Evolutionary conservation across 352 stramenopile genomes (phyloP).

Genomic region (Phytophthora constricta): DNA sequence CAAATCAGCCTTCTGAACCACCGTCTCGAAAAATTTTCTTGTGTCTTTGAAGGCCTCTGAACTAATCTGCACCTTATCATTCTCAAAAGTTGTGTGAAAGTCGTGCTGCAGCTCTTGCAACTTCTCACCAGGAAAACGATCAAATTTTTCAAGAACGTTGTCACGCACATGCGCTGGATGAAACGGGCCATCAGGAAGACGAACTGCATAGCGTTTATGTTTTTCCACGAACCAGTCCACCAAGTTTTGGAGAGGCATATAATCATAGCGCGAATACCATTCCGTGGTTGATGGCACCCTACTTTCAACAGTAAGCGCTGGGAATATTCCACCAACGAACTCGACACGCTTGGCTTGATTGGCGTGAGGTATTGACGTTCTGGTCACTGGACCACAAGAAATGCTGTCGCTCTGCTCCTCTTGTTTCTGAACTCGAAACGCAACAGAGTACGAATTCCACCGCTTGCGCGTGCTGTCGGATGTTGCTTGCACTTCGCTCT

Average conservation of each 20-base stretch:
- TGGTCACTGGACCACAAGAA: background rate
- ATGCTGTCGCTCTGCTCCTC: constrained; percentile 50
- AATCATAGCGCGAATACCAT: background rate
- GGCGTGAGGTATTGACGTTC: constrained; percentile 6
- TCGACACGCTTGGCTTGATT: constrained; percentile 4
- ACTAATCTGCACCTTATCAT: constrained; percentile 2
- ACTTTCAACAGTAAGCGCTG: constrained; percentile 23
- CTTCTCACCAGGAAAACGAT: constrained; percentile 10
- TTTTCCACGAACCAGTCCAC: constrained; percentile 26
- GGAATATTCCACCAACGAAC: constrained; percentile 23
- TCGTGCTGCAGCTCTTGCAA: background rate
- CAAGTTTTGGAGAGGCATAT: background rate
- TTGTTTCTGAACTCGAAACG: constrained; percentile 54
- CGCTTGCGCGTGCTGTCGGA: constrained; percentile 6
- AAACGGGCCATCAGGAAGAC: background rate
- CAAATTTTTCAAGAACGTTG: constrained; percentile 17
- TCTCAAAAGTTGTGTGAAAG: background rate
- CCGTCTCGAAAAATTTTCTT: no score
- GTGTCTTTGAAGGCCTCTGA: no score
- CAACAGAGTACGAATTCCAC: constrained; percentile 35
- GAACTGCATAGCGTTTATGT: constrained; percentile 4
- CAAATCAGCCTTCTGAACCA: constrained; percentile 3
- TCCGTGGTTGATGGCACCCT: constrained; percentile 17
- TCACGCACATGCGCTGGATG: background rate
- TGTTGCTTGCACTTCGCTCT: constrained; percentile 16